Conservation (phyloP, 129 eudicot genomes). For the Chrysanthemum lavandulifolium region DNA sequence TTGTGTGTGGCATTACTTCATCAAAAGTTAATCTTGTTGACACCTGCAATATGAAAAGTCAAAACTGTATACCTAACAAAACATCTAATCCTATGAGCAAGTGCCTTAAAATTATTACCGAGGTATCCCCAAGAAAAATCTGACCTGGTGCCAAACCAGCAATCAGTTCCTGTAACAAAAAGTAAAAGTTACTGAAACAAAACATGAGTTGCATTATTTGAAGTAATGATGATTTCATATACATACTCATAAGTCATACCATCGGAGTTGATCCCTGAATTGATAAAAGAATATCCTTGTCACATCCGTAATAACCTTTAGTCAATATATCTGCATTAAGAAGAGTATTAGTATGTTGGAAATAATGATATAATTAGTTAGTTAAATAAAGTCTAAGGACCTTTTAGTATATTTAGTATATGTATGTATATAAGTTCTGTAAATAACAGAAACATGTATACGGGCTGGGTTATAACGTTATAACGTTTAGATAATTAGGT, state of each 20-base stretch:
- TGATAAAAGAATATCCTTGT: slow-evolving; percentile 72
- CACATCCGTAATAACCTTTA: slow-evolving; percentile 88
- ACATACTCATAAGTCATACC: slow-evolving; percentile 43
- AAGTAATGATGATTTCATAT: background rate
- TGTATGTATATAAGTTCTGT: too few species aligned
- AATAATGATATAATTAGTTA: too few species aligned
- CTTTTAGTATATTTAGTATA: too few species aligned
- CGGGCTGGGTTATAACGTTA: too few species aligned
- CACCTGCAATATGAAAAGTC: slow-evolving; percentile 46
- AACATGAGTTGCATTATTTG: background rate
- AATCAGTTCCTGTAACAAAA: slow-evolving; percentile 58
- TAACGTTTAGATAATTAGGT: too few species aligned
- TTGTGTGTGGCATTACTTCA: slow-evolving; percentile 59
- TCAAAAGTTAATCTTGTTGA: slow-evolving; percentile 68
- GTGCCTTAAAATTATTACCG: slow-evolving; percentile 4
- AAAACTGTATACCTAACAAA: background rate
- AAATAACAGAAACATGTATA: too few species aligned
- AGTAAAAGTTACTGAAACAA: background rate
- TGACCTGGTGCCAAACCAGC: slow-evolving; percentile 67
- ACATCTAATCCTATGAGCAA: background rate
- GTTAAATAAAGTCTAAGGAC: too few species aligned
- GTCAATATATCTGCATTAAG: slow-evolving; percentile 71
- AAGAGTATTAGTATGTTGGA: too few species aligned
- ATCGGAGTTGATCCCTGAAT: slow-evolving; percentile 76
- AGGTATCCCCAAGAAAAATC: slow-evolving; percentile 64